phyloP scores from a whole-genome alignment of 805 yeast genomes.

The Lachancea cidri region DNA sequence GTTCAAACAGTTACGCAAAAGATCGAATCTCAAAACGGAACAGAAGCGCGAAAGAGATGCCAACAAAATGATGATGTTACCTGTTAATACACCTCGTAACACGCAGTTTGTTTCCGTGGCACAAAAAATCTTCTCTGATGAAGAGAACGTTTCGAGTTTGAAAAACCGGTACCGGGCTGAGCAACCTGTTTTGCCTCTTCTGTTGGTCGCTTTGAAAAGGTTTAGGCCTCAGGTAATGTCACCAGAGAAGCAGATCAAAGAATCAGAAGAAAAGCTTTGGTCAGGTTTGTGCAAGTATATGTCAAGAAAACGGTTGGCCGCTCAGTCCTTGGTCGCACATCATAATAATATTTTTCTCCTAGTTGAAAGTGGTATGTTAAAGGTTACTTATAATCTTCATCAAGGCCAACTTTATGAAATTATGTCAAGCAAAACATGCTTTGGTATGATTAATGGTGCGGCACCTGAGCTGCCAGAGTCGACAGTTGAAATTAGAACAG shows the following conservation, averaged over 20 bases:
- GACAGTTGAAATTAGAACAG: constrained; percentile 47
- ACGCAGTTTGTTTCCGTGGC: constrained; percentile 38
- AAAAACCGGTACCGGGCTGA: constrained; percentile 15
- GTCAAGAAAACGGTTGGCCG: constrained; percentile 42
- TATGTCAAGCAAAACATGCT: constrained; percentile 51
- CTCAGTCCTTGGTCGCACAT: constrained; percentile 40
- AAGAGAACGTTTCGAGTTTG: constrained; percentile 19
- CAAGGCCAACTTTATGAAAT: constrained; percentile 40
- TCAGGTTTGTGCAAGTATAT: constrained; percentile 52
- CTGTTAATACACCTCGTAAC: constrained; percentile 39
- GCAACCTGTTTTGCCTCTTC: constrained; percentile 25
- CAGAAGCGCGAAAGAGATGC: constrained; percentile 6
- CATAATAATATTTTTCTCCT: constrained; percentile 42
- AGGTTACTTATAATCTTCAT: constrained; percentile 46
- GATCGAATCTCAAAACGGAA: constrained; percentile 16
- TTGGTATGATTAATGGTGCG: constrained; percentile 40
- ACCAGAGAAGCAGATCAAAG: constrained; percentile 28
- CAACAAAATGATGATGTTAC: constrained; percentile 13
- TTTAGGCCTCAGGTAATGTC: constrained; percentile 27
- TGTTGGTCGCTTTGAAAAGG: constrained; percentile 26
- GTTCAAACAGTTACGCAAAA: constrained; percentile 34
- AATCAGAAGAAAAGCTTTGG: constrained; percentile 56
- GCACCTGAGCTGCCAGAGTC: constrained; percentile 35
- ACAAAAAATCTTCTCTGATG: constrained; percentile 31
- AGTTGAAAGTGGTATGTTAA: constrained; percentile 53